Evolutionary conservation across 2,329 filamentous ascomycete species (phyloP), one percentile per base, ranked within the genome.

Genomic region (Arthrobotrys musiformis): DNA sequence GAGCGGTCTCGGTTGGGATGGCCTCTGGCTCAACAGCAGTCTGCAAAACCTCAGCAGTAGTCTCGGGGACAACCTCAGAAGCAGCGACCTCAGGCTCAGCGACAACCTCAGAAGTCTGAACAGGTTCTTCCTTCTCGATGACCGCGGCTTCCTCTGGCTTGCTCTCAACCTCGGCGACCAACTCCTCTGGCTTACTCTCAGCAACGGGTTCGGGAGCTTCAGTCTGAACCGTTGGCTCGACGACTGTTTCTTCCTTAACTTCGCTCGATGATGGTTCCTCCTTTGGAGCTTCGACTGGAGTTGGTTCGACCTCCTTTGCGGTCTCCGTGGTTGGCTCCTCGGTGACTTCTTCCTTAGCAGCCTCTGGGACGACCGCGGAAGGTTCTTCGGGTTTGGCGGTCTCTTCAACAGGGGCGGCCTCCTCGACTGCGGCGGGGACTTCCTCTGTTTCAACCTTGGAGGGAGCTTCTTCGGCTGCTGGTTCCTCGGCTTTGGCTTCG

Each of bases 371-470:
- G 17, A 46, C 42, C 3, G 9, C 30, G 33, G 48, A n/a, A 1
- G 68, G 46, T n/a, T 64, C 68, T 50, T 66, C 68, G 24, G 17
- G 17, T 15, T 44, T 48, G 54, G 56, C 15, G 13, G 42, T 15
- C 37, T 68, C 70, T 46, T 52, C 62, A 17, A 69, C 22, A n/a
- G 44, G 44, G 33, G 62, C 56, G 5, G 44, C n/a, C n/a, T n/a
- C n/a, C n/a, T n/a, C n/a, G n/a, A n/a, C n/a, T n/a, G n/a, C n/a
- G 33, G 46, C 19, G 9, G 24, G 8, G n/a, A n/a, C n/a, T 8
- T 68, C 62, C 17, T 64, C 70, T 17, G 28, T 40, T 19, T 63
- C 70, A 4, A 52, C 35, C 22, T 54, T 73, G 1, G 61, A 50
- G 22, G 61, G 60, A 6, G 15, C 30, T 15, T 72, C 60, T 28